Evolutionary conservation across 306 rosid species (phyloP), one percentile per base, ranked within the genome.

Genomic region (Oxytropis ochrocephala): DNA sequence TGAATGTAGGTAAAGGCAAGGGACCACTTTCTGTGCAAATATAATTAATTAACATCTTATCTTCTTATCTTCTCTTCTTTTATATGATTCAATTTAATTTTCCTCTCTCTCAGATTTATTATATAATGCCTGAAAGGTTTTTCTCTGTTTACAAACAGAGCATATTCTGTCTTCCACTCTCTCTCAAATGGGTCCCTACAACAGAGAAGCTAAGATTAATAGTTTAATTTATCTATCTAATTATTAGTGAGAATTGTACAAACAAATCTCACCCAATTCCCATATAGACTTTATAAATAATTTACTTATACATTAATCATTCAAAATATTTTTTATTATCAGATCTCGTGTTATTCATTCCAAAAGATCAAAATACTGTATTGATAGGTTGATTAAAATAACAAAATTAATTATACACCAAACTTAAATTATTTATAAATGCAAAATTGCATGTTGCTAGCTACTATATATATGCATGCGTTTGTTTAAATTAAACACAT

Each of bases 11-110:
- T 52, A 47, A 64, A 63, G 44, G 60, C 27, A 8, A 52, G 73
- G 87, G 91, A 82, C 91, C 91, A 81, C 80, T 64, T 52, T 81
- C 73, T 79, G 54, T 48, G 52, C 75, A 56, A 35, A 44, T 78
- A 46, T 58, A 65, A 70, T 72, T 62, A 65, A 69, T 67, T 57
- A 63, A 59, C 72, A 63, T 49, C 82, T 81, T 78, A 74, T 77
- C 82, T 69, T 62, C 76, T 79, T 81, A 74, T 81, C 84, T 70
- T 46, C 75, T 70, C 70, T 73, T n/a, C 65, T 58, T 47, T 38
- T 3, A 68, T 57, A 6, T 38, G 36, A 59, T 24, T 41, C 41
- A 33, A 13, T 68, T 67, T 61, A 46, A 56, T 63, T 50, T 62
- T 38, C 32, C n/a, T 51, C 4, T 30, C 19, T 1, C 1, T 41